A percentile compares a stretch with the other conserved stretches of the same genome.
phyloP scores from a whole-genome alignment of 2,329 filamentous ascomycete species.

The Phyllosticta capitalensis region DNA sequence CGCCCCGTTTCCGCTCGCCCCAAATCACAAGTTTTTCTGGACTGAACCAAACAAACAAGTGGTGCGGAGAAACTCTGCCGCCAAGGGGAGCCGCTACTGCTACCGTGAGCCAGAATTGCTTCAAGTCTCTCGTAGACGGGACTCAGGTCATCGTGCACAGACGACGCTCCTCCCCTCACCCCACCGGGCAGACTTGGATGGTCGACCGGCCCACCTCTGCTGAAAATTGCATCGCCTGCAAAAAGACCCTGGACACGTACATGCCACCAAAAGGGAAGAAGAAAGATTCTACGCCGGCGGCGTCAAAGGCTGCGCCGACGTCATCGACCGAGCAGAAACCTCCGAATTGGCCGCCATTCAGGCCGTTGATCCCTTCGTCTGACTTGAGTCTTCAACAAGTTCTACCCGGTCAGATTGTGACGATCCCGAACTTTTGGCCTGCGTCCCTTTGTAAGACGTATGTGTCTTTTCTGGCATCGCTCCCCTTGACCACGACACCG shows the following conservation, averaged over 20 bases:
- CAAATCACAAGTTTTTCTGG: not conserved
- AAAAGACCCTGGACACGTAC: not conserved
- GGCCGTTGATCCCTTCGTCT: constrained; percentile 55
- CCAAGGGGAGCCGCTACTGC: too few species aligned
- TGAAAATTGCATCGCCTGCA: not conserved
- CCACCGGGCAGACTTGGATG: constrained; percentile 1
- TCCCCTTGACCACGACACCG: constrained; percentile 70
- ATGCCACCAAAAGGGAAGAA: constrained; percentile 27
- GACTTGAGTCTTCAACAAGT: constrained; percentile 52
- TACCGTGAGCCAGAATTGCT: too few species aligned
- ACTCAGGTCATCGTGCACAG: too few species aligned
- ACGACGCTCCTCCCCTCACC: not conserved
- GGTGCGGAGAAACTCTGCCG: not conserved
- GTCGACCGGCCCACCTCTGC: not conserved
- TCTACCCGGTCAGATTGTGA: constrained; percentile 58
- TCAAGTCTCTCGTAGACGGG: too few species aligned
- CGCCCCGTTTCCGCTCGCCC: not conserved
- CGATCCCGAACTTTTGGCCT: constrained; percentile 67
- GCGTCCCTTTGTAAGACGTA: constrained; percentile 66
- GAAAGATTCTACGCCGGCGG: constrained; percentile 12
- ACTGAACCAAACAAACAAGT: not conserved
- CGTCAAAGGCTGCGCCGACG: constrained; percentile 1
- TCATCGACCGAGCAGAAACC: constrained; percentile 14
- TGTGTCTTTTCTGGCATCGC: constrained; percentile 58
- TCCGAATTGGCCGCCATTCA: constrained; percentile 63